Evolutionary conservation across 2,329 filamentous ascomycete species (phyloP).

Genomic region (Ophiobolus disseminans): DNA sequence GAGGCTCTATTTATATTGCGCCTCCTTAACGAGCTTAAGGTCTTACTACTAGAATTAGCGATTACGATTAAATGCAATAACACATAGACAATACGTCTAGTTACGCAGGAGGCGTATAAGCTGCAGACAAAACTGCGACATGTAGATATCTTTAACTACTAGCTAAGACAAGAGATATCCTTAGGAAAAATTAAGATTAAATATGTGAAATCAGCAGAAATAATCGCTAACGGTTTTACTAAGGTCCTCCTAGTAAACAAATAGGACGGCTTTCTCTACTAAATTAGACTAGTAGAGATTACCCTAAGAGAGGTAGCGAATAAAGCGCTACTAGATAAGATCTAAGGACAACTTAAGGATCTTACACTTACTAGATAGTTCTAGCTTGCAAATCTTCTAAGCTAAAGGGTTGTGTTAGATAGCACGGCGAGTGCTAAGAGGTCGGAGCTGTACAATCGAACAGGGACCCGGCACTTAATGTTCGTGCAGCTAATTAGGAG

Average conservation of each 20-base stretch:
- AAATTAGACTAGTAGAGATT: neutral
- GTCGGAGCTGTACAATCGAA: too few species aligned
- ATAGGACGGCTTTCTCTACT: neutral
- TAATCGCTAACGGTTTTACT: conserved; percentile 6
- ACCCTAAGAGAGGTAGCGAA: too few species aligned
- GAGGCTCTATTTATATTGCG: neutral
- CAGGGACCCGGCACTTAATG: too few species aligned
- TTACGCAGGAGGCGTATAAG: neutral
- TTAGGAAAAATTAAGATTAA: neutral
- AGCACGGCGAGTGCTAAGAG: too few species aligned
- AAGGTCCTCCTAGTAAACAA: conserved; percentile 4
- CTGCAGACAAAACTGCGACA: too few species aligned
- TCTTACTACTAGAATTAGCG: neutral
- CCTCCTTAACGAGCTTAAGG: neutral
- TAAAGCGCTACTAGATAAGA: neutral
- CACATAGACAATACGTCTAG: conserved; percentile 4
- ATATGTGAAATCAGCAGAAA: neutral
- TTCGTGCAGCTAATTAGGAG: too few species aligned
- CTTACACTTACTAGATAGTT: neutral
- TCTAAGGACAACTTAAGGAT: neutral
- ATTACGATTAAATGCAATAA: conserved; percentile 10
- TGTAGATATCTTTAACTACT: conserved; percentile 8
- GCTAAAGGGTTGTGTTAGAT: neutral
- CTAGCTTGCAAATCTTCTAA: neutral
- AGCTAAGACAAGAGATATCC: conserved; percentile 6